Base-by-base conservation (phyloP, 2,329 filamentous ascomycete species). In the Fonsecaea monophora region DNA sequence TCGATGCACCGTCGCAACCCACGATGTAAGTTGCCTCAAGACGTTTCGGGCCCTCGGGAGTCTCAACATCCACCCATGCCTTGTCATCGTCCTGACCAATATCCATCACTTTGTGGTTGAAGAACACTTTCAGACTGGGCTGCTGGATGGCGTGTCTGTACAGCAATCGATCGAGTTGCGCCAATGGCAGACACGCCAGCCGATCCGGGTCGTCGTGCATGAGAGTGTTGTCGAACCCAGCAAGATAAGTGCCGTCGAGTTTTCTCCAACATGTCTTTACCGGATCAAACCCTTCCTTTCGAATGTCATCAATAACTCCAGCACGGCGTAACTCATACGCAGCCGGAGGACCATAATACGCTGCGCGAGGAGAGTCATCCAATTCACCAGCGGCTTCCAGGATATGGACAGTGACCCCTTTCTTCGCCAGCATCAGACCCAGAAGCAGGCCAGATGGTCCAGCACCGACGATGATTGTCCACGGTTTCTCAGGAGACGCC, bases 331-430 rank as follows among this genome's bases (percentile, higher is more conserved):
- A 81, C 67, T 87, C 86, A 37, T 83, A 84, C 42, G 86, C 82
- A 1, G 86, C 87, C 0, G 86, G 82, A 0, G 85, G 81, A 2
- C 84, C 86, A 74, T 89, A 89, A 76, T 89, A 86, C 6, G 87
- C 85, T 18, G 88, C 88, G 30, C 87, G 85, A 0, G 87, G 87
- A 66, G 86, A 85, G 64, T 84, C 79, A 76, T 89, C 85, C 53
- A 89, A 79, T 64, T 83, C 78, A 32, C 80, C 74, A 2, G 83
- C 81, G 2, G 83, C 83, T 71, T 90, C 87, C 62, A 90, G 78
- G 9, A 78, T 30, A n/a, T 75, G 72, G 32, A 77, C 75, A 45
- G 70, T 60, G 60, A 77, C 71, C 3, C 76, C 75, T 62, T 75
- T 68, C 68, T 74, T 76, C 8, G 75, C 73, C 13, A 77, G 74